Conservation (phyloP, 305 asterid species). For the Fraxinus latifolia region DNA sequence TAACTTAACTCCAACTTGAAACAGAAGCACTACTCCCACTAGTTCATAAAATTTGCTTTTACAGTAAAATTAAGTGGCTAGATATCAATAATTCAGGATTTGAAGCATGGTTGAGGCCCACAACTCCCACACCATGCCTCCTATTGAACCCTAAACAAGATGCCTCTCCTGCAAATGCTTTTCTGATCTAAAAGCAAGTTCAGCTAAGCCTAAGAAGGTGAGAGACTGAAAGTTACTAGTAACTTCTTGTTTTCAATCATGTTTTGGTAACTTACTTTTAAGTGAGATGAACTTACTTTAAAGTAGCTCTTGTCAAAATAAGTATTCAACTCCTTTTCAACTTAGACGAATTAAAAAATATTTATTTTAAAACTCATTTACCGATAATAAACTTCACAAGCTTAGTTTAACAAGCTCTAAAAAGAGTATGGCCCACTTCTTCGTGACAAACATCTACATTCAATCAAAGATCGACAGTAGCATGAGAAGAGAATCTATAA, state of each 20-base stretch:
- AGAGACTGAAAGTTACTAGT: not conserved
- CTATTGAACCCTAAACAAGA: not conserved
- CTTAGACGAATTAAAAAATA: not conserved
- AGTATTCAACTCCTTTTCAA: not conserved
- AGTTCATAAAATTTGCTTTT: not conserved
- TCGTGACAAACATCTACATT: conserved; percentile 3
- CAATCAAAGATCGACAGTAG: not conserved
- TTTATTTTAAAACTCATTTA: not conserved
- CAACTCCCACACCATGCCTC: not conserved
- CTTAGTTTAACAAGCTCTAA: not conserved
- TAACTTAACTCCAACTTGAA: not conserved
- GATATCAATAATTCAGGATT: not conserved
- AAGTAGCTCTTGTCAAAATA: not conserved
- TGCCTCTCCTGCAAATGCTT: not conserved
- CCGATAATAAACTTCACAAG: not conserved
- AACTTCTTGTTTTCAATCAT: not conserved
- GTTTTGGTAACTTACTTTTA: not conserved
- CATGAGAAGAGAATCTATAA: not conserved
- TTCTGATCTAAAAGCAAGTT: not conserved
- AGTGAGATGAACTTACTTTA: not conserved
- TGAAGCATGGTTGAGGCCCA: not conserved
- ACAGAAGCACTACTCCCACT: not conserved
- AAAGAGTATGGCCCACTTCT: not conserved
- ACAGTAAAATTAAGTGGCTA: not conserved
- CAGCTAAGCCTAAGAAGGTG: not conserved